Base-by-base conservation (phyloP, 805 yeast genomes). In the Ogataea parapolymorpha region DNA sequence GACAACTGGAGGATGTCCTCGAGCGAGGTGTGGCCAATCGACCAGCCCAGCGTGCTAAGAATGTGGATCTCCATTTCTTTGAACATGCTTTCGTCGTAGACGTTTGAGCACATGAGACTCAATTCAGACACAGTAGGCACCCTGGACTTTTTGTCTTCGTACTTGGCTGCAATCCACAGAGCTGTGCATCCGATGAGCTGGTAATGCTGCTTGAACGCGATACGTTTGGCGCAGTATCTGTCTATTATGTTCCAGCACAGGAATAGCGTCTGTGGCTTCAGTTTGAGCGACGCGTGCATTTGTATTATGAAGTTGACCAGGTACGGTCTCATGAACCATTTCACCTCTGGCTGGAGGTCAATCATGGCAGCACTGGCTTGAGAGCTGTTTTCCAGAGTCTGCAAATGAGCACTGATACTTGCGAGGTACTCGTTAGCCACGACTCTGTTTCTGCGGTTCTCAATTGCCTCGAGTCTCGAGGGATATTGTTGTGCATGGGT, bases 151-250 rank as follows among this genome's bases (percentile, higher is more conserved):
- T 77, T 77, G 53, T 77, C 82, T 55, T 77, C 82, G 55, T 76
- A 77, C 54, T 91, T 91, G 18, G 96, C 82, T 2, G 96, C 87
- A 24, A 91, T 75, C 97, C 98, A 91, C 26, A 91, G 67, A 46
- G 96, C 87, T 4, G 96, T 87, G 46, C 95, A 85, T 24, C 95
- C 88, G 9, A 91, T 91, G 39, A 91, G 72, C 63, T 90, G 96
- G 46, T 87, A 81, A 64, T 90, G 98, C 43, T 85, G 90, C 50
- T 82, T 77, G 48, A 85, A 74, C 1, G 90, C 93, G 6, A 89
- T 79, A 53, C 98, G 73, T 54, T 82, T 84, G 39, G 95, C 84
- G 59, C 95, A 85, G 66, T 91, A 91, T 46, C 97, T 77, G 62
- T 91, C 99, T 46, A 91, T 85, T 39, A 90, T 72, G 53, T 82